Conservation (phyloP, 2,329 filamentous ascomycete genomes). For the Dissoconium aciculare region DNA sequence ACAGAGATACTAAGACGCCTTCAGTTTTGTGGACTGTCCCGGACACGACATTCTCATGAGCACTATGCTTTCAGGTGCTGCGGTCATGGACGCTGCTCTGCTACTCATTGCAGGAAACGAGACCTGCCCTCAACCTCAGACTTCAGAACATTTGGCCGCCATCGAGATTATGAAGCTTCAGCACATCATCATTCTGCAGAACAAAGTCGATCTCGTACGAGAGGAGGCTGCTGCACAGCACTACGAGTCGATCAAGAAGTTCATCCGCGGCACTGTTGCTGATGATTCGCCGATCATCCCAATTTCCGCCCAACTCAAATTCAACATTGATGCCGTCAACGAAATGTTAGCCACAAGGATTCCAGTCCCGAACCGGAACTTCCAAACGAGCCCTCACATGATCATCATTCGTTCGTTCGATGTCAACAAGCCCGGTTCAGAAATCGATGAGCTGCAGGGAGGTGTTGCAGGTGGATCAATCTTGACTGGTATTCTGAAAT, state of each 20-base stretch:
- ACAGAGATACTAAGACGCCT: constrained; percentile 5
- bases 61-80: constrained; percentile 98
- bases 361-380: constrained; percentile 80
- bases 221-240: constrained; percentile 88
- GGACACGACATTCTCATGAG: constrained; percentile 99
- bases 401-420: constrained; percentile 99
- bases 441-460: constrained; percentile 96
- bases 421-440: constrained; percentile 98
- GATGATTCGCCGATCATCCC: constrained; percentile 92
- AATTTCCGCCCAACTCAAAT: constrained; percentile 94
- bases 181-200: constrained; percentile 98
- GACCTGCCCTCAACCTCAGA: constrained; percentile 94
- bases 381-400: constrained; percentile 87
- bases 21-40: constrained; percentile 85
- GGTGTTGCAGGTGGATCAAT: constrained; percentile 97
- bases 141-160: constrained; percentile 93
- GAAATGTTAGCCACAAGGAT: constrained; percentile 93
- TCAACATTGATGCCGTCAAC: constrained; percentile 98
- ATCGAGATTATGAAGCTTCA: constrained; percentile 99
- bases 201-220: constrained; percentile 98
- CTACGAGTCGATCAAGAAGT: constrained; percentile 94
- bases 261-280: constrained; percentile 92
- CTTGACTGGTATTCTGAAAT: constrained; percentile 87
- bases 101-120: constrained; percentile 96
- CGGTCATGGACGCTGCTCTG: constrained; percentile 97